phyloP scores from a whole-genome alignment of 1,284 basidiomycete genomes.

The Malassezia globosa region DNA sequence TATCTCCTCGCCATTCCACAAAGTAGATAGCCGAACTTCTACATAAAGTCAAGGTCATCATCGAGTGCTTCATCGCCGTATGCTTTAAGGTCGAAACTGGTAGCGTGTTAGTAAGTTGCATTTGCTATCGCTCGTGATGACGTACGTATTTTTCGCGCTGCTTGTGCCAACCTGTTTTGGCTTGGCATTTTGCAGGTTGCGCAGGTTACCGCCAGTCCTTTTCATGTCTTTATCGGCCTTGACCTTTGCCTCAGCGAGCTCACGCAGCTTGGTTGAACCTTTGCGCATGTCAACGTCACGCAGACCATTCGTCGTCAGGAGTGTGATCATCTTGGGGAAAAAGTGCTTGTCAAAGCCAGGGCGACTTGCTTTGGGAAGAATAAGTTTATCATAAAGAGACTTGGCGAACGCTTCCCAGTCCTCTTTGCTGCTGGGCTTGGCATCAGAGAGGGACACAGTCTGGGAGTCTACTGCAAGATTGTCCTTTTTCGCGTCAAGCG shows the following conservation, averaged over 20 bases:
- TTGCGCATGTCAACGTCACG: conserved; percentile 43
- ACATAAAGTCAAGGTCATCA: conserved; percentile 46
- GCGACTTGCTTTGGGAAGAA: conserved; percentile 29
- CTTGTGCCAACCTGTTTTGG: conserved; percentile 37
- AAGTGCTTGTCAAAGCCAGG: conserved; percentile 44
- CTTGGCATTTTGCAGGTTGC: conserved; percentile 18
- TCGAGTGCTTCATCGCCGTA: conserved; percentile 44
- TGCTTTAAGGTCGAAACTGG: conserved; percentile 32
- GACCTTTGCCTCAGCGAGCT: conserved; percentile 38
- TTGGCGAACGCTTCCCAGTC: conserved; percentile 37
- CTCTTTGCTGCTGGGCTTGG: conserved; percentile 34
- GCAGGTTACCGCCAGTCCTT: conserved; percentile 24
- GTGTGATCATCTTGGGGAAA: conserved; percentile 25
- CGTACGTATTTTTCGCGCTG: conserved; percentile 37
- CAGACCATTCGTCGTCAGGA: conserved; percentile 21
- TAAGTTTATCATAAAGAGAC: conserved; percentile 23
- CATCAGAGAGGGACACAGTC: conserved; percentile 12
- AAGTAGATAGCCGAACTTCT: conserved; percentile 11
- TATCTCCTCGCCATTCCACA: no score
- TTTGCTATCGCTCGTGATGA: no score
- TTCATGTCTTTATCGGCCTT: conserved; percentile 41
- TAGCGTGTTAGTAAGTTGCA: background rate
- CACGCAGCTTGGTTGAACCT: conserved; percentile 28
- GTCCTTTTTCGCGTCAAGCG: conserved; percentile 17
- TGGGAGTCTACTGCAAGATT: background rate